These are phyloP conservation scores for Starmerella apis DNA, from an alignment of 805 yeast genomes.

Conservation along the genomic window DNA sequence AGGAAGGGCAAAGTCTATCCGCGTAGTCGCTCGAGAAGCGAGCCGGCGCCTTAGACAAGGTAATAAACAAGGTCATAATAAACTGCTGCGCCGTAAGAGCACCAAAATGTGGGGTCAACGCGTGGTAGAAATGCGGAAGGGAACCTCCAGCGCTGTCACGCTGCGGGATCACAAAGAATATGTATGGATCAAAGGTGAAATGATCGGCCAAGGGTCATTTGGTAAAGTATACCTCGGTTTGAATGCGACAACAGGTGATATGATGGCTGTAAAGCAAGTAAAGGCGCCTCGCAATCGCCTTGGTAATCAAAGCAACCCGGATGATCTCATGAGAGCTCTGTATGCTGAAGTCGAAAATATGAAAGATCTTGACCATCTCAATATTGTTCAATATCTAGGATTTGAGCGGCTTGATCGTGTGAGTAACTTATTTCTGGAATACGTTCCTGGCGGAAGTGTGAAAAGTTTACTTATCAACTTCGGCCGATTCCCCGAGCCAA, in stretches of 20 bases:
- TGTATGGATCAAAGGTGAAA: slow-evolving; percentile 96
- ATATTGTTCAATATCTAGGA: slow-evolving; percentile 92
- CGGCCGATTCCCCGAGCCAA: slow-evolving; percentile 73
- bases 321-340: slow-evolving; percentile 66
- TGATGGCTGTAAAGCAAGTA: slow-evolving; percentile 97
- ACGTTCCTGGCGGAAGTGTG: slow-evolving; percentile 96
- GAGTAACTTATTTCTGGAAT: slow-evolving; percentile 81
- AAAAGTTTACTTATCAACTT: slow-evolving; percentile 71
- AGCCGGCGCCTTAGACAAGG: slow-evolving; percentile 36
- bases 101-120: slow-evolving; percentile 98
- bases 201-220: slow-evolving; percentile 92
- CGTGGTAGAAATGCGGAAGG: slow-evolving; percentile 64
- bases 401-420: slow-evolving; percentile 67
- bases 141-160: slow-evolving; percentile 48
- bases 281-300: slow-evolving; percentile 29
- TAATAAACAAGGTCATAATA: slow-evolving; percentile 2
- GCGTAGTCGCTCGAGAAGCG: slow-evolving; percentile 91
- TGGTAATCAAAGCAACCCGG: slow-evolving; percentile 19
- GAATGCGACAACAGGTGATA: slow-evolving; percentile 93
- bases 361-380: slow-evolving; percentile 86
- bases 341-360: slow-evolving; percentile 85
- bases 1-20: slow-evolving; percentile 62
- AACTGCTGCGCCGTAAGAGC: slow-evolving; percentile 55
- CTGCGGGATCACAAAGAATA: slow-evolving; percentile 62
- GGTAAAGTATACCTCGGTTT: slow-evolving; percentile 87